phyloP scores from a whole-genome alignment of 2,329 filamentous ascomycete genomes.

The Hypoxylon sp. region DNA sequence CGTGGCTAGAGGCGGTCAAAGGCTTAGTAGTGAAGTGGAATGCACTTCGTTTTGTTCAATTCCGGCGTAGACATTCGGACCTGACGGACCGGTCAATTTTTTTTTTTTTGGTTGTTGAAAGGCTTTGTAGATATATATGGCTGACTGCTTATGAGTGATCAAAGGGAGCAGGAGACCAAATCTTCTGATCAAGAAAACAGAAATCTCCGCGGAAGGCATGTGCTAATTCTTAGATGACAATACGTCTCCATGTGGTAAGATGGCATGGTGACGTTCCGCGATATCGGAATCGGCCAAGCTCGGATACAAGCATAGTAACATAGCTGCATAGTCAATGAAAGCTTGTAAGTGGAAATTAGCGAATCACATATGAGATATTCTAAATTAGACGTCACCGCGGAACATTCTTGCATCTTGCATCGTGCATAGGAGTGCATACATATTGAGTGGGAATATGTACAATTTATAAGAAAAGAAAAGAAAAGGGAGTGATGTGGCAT shows the following conservation, averaged over 20 bases:
- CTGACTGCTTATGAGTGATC: conserved; percentile 2
- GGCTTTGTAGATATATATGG: conserved; percentile 5
- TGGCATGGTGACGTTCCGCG: conserved; percentile 22
- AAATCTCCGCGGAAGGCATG: not conserved
- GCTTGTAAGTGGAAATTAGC: conserved; percentile 6
- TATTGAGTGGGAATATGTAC: not conserved
- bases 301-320: conserved; percentile 22
- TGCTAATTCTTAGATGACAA: conserved; percentile 10
- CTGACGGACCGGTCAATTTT: not conserved
- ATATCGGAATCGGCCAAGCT: conserved; percentile 30
- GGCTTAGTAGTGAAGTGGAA: conserved; percentile 6
- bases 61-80: conserved; percentile 1
- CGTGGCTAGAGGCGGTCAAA: conserved; percentile 30
- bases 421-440: not conserved
- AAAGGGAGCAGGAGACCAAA: conserved; percentile 18
- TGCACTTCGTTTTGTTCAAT: conserved; percentile 5
- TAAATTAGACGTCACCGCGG: conserved; percentile 7
- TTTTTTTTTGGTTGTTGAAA: not conserved
- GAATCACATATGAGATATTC: conserved; percentile 22
- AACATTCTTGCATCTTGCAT: conserved; percentile 9
- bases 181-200: conserved; percentile 8
- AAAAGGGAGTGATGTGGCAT: conserved; percentile 13
- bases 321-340: not conserved
- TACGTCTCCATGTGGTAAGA: conserved; percentile 22
- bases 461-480: not conserved